These are phyloP conservation scores for Globisporangium orthogonon DNA, from an alignment of 352 stramenopile genomes.

Conservation along the genomic window DNA sequence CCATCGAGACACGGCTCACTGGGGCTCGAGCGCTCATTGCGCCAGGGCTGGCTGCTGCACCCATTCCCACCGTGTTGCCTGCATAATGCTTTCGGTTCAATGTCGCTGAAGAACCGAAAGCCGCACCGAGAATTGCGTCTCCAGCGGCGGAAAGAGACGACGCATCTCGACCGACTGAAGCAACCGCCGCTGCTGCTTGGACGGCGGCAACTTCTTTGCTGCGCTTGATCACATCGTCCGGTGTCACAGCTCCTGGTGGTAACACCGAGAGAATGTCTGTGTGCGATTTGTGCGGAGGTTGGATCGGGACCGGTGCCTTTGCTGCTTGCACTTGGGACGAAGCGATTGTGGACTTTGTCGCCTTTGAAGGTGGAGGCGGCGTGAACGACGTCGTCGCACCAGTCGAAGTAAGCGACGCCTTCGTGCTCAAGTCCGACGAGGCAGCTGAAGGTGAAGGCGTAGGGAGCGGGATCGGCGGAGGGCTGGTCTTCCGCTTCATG, in stretches of 20 bases:
- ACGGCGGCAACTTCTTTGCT: conserved; percentile 79
- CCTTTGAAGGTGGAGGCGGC: conserved; percentile 11
- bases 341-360: background rate
- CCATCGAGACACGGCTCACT: conserved; percentile 3
- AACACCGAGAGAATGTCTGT: conserved; percentile 65
- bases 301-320: conserved; percentile 24
- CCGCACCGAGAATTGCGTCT: conserved; percentile 43
- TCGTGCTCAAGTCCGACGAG: conserved; percentile 11
- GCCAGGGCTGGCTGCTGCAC: conserved; percentile 3
- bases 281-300: conserved; percentile 73
- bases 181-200: conserved; percentile 62
- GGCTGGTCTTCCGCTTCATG: conserved; percentile 77
- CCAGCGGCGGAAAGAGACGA: conserved; percentile 39
- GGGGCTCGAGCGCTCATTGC: conserved; percentile 3
- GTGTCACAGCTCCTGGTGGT: conserved; percentile 36
- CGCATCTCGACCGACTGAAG: conserved; percentile 38
- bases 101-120: conserved; percentile 32
- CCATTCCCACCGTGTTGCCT: conserved; percentile 11
- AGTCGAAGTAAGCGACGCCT: conserved; percentile 10
- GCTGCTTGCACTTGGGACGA: conserved; percentile 4
- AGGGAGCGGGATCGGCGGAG: conserved; percentile 65
- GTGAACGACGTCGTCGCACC: conserved; percentile 8
- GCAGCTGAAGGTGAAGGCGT: conserved; percentile 12
- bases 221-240: conserved; percentile 84
- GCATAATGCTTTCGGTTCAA: conserved; percentile 36